Evolutionary conservation across 1,284 basidiomycete genomes (phyloP), one percentile per base, ranked within the genome.

Genomic region (Puccinia sorghi): DNA sequence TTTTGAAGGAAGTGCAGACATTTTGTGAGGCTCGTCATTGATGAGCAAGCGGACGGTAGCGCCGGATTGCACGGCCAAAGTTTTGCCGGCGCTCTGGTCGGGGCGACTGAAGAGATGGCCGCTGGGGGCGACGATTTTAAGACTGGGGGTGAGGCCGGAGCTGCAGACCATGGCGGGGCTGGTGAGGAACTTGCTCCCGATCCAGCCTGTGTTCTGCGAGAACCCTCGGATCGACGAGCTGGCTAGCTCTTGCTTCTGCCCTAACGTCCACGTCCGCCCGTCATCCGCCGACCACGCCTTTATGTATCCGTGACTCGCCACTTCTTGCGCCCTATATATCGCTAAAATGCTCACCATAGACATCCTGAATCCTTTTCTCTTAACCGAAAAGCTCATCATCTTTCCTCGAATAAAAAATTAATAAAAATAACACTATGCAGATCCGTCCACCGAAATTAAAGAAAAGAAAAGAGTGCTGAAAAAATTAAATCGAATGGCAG

Each of bases 121-220:
- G 46, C 69, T 70, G 17, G 76, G 76, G 8, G 67, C 22, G 15
- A 52, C 76, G 12, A 79, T 39, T 37, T 61, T 71, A 13, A 61
- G 39, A 72, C 67, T 71, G 7, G 76, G 69, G 5, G 76, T 79
- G 15, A 59, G 50, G 32, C 56, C 32, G 37, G 56, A 71, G 22
- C 76, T 69, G 41, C 76, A 79, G 9, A 63, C 59, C 32, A 79
- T 72, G 15, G 67, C 69, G 8, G 76, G 67, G 41, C 63, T 72
- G 17, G 56, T 71, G 17, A 79, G 43, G 25, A 72, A 72, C 46
- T 79, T 43, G 57, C 67, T 71, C 22, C 76, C 76, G 46, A 79
- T 72, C 76, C 76, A 71, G 17, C 76, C 76, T 2, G 76, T 79
- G 39, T 79, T 79, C 22, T 72, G 54, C 20, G 76, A 70, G 67